Evolutionary conservation across 495 filamentous ascomycete genomes (phyloP).

Genomic region (Trichoderma gamsii): DNA sequence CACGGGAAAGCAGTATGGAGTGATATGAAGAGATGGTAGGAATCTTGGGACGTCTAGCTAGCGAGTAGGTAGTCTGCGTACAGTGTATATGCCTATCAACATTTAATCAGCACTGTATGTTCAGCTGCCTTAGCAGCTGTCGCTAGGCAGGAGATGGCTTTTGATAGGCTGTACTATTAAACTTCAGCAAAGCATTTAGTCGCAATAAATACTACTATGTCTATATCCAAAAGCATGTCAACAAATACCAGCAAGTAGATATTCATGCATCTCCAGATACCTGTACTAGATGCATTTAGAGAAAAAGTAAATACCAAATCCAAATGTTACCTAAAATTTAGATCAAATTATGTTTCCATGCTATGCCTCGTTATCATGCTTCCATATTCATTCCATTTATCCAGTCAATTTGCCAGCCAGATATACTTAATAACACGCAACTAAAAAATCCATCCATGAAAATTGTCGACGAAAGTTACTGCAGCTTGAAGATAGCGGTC

Average conservation of each 20-base stretch:
- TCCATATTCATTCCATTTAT: background rate
- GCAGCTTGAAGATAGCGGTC: conserved; percentile 72
- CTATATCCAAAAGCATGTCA: too few relatives aligned
- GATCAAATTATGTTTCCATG: background rate
- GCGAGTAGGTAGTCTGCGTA: background rate
- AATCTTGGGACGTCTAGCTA: background rate
- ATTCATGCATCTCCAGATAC: too few relatives aligned
- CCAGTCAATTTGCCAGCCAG: background rate
- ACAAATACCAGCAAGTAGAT: too few relatives aligned
- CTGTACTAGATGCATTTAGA: background rate
- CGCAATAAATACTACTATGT: too few relatives aligned
- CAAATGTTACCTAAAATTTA: background rate
- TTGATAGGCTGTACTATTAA: too few relatives aligned
- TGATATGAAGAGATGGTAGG: background rate
- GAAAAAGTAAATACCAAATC: background rate
- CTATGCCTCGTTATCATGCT: background rate
- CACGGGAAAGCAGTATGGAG: background rate
- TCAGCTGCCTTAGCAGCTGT: background rate
- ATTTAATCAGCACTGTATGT: background rate
- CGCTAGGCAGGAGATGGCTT: background rate
- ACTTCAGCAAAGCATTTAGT: too few relatives aligned
- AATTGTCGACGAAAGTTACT: conserved; percentile 71
- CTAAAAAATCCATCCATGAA: conserved; percentile 59
- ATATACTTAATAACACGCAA: background rate
- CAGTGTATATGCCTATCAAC: background rate